These are phyloP conservation scores for Arbutus unedo DNA, from an alignment of 148 eudicot genomes.

Conservation along the genomic window DNA sequence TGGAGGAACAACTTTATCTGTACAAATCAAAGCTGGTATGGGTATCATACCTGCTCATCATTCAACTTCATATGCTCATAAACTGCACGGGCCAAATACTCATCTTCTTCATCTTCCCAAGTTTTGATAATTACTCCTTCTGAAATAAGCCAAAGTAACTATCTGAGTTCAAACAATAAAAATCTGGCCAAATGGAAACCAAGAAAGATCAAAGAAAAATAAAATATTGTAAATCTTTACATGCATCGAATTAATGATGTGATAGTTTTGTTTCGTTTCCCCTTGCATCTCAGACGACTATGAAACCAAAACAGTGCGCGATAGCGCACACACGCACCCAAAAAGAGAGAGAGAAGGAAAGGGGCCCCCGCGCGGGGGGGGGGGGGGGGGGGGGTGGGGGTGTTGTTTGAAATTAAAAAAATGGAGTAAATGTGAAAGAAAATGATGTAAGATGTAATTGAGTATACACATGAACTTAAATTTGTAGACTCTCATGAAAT, in stretches of 20 bases:
- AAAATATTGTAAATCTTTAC: not conserved
- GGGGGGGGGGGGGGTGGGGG: too few relatives aligned
- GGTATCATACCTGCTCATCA: conserved; percentile 60
- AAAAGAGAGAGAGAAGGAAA: not conserved
- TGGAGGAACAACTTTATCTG: not conserved
- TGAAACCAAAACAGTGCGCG: not conserved
- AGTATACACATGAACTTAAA: not conserved
- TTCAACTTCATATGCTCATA: conserved; percentile 79
- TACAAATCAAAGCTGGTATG: not conserved
- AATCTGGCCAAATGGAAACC: not conserved
- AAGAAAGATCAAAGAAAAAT: not conserved
- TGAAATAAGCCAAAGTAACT: conserved; percentile 29
- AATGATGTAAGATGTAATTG: not conserved
- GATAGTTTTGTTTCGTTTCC: not conserved
- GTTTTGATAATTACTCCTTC: conserved; percentile 38
- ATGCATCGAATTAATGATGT: not conserved
- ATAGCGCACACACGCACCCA: not conserved
- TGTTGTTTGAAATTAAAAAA: too few relatives aligned
- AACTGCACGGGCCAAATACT: conserved; percentile 75
- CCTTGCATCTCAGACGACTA: not conserved
- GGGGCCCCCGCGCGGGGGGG: too few relatives aligned
- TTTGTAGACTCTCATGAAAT: not conserved
- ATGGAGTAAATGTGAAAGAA: not conserved
- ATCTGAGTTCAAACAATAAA: conserved; percentile 16
- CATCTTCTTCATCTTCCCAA: conserved; percentile 92